A percentile compares a stretch with the other conserved stretches of the same genome.
These are phyloP conservation scores for Xylaria hypoxylon DNA, from an alignment of 2,329 filamentous ascomycete species.

Conservation along the genomic window DNA sequence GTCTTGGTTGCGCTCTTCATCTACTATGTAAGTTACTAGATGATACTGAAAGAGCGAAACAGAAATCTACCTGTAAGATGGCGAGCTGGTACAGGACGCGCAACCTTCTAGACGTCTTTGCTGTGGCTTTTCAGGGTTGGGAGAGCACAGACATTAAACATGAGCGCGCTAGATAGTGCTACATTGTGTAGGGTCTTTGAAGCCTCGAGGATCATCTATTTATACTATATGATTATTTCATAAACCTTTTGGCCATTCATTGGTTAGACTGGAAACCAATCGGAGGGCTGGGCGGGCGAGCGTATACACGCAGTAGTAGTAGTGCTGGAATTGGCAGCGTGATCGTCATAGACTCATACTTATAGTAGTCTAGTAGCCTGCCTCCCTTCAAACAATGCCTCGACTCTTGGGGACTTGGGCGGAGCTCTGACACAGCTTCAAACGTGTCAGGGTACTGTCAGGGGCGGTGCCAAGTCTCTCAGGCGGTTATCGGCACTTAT, in stretches of 20 bases:
- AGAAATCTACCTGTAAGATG: background rate
- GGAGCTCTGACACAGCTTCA: slow-evolving; percentile 27
- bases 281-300: no score
- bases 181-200: slow-evolving; percentile 1
- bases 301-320: no score
- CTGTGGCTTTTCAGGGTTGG: background rate
- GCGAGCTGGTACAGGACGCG: background rate
- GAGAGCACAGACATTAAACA: background rate
- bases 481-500: slow-evolving; percentile 26
- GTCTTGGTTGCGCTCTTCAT: background rate
- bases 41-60: background rate
- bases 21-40: no score
- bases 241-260: no score
- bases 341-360: no score
- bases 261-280: no score
- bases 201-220: background rate
- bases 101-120: background rate
- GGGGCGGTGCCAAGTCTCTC: slow-evolving; percentile 29
- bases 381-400: slow-evolving; percentile 14
- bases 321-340: no score
- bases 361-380: no score
- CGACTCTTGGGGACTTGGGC: slow-evolving; percentile 1
- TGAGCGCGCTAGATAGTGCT: no score
- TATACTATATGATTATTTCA: no score
- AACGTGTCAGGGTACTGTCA: slow-evolving; percentile 34